Conservation (phyloP, 2,329 filamentous ascomycete genomes). For the Allantophomopsis cytisporea region DNA sequence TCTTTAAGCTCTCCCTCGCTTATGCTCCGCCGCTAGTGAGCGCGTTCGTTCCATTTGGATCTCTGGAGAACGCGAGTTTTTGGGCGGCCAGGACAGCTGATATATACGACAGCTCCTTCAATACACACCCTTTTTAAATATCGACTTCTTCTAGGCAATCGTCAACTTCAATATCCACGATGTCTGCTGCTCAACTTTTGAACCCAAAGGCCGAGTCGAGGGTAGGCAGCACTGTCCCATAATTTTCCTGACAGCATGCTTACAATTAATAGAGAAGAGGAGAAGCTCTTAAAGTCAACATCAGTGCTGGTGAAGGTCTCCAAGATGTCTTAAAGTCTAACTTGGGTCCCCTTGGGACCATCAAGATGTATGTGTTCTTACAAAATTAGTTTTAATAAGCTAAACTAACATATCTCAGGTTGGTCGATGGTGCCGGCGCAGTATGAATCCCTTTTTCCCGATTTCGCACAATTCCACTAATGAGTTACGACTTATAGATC, state of each 20-base stretch:
- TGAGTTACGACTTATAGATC: conserved; percentile 42
- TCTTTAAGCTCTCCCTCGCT: too few relatives aligned
- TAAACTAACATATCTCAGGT: conserved; percentile 27
- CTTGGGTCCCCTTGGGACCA: conserved; percentile 80
- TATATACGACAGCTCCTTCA: too few relatives aligned
- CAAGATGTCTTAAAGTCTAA: conserved; percentile 95
- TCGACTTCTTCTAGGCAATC: too few relatives aligned
- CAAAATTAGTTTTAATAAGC: neutral
- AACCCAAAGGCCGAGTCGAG: conserved; percentile 98
- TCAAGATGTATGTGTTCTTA: conserved; percentile 65
- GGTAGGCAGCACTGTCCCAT: conserved; percentile 35
- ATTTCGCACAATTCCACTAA: neutral
- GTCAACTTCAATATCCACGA: conserved; percentile 20
- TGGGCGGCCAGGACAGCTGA: too few relatives aligned
- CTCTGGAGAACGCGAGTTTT: too few relatives aligned
- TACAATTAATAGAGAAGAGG: conserved; percentile 61
- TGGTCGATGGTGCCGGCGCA: conserved; percentile 57
- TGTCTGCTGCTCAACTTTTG: conserved; percentile 96
- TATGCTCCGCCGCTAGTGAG: too few relatives aligned
- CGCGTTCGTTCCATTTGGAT: too few relatives aligned
- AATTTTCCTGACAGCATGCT: conserved; percentile 11
- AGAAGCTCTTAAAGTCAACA: conserved; percentile 95
- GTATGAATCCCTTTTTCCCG: conserved; percentile 25
- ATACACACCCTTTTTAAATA: too few relatives aligned
- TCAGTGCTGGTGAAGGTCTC: conserved; percentile 85